Evolutionary conservation across 768 basidiomycete genomes (phyloP).

Genomic region (Lactifluus piperatus): DNA sequence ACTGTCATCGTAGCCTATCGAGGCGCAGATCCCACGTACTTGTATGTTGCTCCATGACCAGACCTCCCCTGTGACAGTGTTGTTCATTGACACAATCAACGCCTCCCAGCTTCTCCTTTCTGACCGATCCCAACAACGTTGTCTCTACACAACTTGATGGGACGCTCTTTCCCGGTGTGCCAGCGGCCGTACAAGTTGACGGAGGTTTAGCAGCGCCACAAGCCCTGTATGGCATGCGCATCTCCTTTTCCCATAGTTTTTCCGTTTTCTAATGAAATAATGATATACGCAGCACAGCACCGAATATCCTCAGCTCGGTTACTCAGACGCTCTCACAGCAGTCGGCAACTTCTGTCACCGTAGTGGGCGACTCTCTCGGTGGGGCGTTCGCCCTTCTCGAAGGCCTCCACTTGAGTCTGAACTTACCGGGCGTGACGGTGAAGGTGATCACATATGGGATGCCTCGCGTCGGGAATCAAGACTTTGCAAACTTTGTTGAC

Average conservation of each 20-base stretch:
- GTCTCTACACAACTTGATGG: conserved; percentile 27
- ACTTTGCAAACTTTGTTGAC: conserved; percentile 3
- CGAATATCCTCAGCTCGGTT: background rate
- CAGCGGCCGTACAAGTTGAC: conserved; percentile 35
- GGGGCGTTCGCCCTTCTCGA: conserved; percentile 25
- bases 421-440: conserved; percentile 17
- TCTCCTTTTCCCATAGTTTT: background rate
- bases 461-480: conserved; percentile 22
- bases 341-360: background rate
- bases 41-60: conserved; percentile 21
- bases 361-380: conserved; percentile 18
- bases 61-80: background rate
- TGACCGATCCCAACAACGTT: conserved; percentile 41
- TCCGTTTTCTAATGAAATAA: background rate
- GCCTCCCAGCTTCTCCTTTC: conserved; percentile 27
- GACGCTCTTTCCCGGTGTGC: conserved; percentile 42
- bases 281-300: background rate
- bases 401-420: conserved; percentile 20
- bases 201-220: conserved; percentile 40
- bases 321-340: background rate
- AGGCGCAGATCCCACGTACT: conserved; percentile 28
- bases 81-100: background rate
- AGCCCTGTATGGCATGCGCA: conserved; percentile 29
- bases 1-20: conserved; percentile 33
- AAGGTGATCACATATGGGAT: conserved; percentile 21